Conservation (phyloP, 2,329 filamentous ascomycete genomes). For the Penicillium sp. region DNA sequence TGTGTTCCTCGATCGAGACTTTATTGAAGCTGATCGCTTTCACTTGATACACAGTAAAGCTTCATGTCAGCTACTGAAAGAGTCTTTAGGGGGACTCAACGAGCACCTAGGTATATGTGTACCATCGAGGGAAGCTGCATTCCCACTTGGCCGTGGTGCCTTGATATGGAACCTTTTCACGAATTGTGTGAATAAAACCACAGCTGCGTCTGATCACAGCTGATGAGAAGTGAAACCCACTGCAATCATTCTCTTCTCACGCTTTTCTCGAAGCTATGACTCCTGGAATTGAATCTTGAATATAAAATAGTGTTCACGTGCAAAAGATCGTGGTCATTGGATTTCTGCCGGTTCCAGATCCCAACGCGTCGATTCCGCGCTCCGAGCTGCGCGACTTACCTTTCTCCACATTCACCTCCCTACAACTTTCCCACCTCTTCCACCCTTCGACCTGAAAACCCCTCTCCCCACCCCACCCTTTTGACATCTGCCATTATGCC, state of each 20-base stretch:
- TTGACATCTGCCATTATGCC: conserved; percentile 32
- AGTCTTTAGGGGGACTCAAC: neutral
- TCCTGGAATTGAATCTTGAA: too few relatives aligned
- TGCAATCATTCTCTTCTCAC: neutral
- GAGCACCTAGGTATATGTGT: neutral
- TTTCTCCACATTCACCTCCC: conserved; percentile 26
- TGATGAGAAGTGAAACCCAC: neutral
- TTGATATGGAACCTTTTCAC: neutral
- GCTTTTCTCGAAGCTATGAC: too few relatives aligned
- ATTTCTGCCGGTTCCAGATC: conserved; percentile 17
- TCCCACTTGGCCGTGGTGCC: neutral
- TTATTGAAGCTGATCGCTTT: neutral
- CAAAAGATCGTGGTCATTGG: conserved; percentile 21
- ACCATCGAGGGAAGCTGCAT: neutral
- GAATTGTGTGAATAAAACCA: neutral
- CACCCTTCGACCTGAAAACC: conserved; percentile 10
- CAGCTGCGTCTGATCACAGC: neutral
- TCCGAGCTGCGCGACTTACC: conserved; percentile 26
- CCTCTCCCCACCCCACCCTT: conserved; percentile 11
- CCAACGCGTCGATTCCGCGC: conserved; percentile 26
- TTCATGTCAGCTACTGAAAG: neutral
- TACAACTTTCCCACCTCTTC: conserved; percentile 21
- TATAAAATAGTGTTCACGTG: too few relatives aligned
- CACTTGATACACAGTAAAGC: neutral
- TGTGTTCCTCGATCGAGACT: neutral